Conservation (phyloP, 1,284 basidiomycete genomes). For the Irpex rosettiformis region DNA sequence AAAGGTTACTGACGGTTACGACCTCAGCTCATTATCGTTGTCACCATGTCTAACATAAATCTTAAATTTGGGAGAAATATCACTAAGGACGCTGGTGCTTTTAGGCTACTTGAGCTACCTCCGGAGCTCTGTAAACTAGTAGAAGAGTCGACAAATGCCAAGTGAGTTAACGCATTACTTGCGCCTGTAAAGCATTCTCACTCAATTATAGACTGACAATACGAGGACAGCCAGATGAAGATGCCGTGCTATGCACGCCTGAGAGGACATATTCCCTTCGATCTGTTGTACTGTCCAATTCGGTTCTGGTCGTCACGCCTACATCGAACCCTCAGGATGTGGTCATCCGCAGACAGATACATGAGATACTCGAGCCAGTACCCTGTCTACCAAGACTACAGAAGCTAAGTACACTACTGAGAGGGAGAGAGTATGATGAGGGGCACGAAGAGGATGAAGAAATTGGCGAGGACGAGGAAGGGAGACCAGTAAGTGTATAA, state of each 20-base stretch:
- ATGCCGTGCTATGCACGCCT: conserved; percentile 84
- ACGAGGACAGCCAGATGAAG: conserved; percentile 78
- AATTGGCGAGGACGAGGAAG: conserved; percentile 31
- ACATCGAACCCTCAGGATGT: conserved; percentile 40
- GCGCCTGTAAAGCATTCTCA: conserved; percentile 13
- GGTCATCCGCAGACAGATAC: conserved; percentile 68
- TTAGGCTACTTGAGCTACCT: conserved; percentile 67
- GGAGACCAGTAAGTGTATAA: conserved; percentile 14
- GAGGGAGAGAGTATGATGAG: conserved; percentile 66
- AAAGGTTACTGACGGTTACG: too few relatives aligned
- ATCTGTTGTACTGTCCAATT: conserved; percentile 83
- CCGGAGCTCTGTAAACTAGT: conserved; percentile 52
- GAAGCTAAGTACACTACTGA: conserved; percentile 58
- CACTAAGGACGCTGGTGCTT: conserved; percentile 44
- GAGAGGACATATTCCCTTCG: conserved; percentile 79
- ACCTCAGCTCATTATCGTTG: too few relatives aligned
- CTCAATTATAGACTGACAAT: conserved; percentile 58
- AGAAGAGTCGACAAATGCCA: conserved; percentile 23
- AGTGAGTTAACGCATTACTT: conserved; percentile 9
- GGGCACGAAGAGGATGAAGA: conserved; percentile 44
- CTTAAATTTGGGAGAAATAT: conserved; percentile 52
- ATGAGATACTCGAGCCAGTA: conserved; percentile 75
- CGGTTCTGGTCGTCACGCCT: conserved; percentile 70
- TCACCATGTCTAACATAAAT: conserved; percentile 23
- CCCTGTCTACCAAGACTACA: conserved; percentile 73